Conservation (phyloP, 345 rosid species). For the Kernera saxatilis region DNA sequence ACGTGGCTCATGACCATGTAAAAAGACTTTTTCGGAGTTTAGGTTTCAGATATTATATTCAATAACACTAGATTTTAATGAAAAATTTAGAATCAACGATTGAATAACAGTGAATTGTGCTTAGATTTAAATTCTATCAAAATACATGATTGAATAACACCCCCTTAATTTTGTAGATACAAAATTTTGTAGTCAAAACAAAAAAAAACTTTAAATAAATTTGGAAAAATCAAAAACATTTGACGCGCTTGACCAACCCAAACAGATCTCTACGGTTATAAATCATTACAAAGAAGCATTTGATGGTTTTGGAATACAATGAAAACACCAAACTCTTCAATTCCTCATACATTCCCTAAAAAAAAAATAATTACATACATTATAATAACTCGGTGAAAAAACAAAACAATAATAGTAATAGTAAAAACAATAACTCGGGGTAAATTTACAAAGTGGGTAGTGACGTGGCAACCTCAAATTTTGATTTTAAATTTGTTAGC, state of each 20-base stretch:
- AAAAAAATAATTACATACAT: not conserved
- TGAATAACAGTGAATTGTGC: no score
- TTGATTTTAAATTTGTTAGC: not conserved
- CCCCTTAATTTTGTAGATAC: no score
- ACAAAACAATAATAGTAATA: no score
- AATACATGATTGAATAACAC: no score
- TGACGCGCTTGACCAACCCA: not conserved
- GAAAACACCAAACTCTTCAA: not conserved
- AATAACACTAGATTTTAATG: no score
- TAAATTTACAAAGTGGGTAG: not conserved
- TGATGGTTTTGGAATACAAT: not conserved
- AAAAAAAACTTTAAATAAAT: not conserved
- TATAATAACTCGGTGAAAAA: no score
- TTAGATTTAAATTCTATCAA: no score
- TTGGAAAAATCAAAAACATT: not conserved
- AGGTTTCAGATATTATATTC: not conserved
- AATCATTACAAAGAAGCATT: not conserved
- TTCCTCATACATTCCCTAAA: not conserved
- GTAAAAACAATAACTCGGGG: slow-evolving; percentile 1
- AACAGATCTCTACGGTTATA: not conserved
- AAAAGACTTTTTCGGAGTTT: not conserved
- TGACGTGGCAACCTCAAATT: slow-evolving; percentile 31
- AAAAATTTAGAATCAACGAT: no score
- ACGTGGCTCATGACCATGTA: slow-evolving; percentile 16
- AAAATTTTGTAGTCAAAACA: no score